Conservation (phyloP, 2,329 filamentous ascomycete species). For the Diaporthe sp. region DNA sequence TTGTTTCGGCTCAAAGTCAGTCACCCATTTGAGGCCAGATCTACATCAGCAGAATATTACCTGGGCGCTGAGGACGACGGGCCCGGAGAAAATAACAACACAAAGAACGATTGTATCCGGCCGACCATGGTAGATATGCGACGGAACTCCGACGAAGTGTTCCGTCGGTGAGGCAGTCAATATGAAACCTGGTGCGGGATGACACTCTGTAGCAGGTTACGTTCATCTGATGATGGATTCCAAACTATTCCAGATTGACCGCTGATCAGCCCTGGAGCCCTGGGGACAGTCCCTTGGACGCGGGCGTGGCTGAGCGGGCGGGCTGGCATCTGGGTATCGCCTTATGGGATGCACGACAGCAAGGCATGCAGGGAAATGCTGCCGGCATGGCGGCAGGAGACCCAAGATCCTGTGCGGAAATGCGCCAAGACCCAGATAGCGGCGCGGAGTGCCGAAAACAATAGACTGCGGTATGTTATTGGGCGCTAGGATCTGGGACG, state of each 20-base stretch:
- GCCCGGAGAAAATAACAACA: background rate
- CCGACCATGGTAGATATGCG: background rate
- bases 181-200: constrained; percentile 13
- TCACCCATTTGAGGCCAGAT: background rate
- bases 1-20: background rate
- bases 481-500: background rate
- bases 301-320: constrained; percentile 6
- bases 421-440: constrained; percentile 20
- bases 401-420: background rate
- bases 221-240: constrained; percentile 8
- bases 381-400: constrained; percentile 23
- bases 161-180: constrained; percentile 21
- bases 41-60: background rate
- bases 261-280: constrained; percentile 15
- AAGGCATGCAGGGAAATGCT: background rate
- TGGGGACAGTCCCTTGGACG: background rate
- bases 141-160: constrained; percentile 3
- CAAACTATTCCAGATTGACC: background rate
- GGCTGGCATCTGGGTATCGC: background rate
- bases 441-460: constrained; percentile 23
- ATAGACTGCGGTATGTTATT: background rate
- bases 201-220: constrained; percentile 7
- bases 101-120: too few relatives aligned
- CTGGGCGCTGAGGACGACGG: background rate
- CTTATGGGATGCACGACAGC: constrained; percentile 12